Evolutionary conservation across 2,329 filamentous ascomycete species (phyloP), one percentile per base, ranked within the genome.

Genomic region (Laburnicola sp.): DNA sequence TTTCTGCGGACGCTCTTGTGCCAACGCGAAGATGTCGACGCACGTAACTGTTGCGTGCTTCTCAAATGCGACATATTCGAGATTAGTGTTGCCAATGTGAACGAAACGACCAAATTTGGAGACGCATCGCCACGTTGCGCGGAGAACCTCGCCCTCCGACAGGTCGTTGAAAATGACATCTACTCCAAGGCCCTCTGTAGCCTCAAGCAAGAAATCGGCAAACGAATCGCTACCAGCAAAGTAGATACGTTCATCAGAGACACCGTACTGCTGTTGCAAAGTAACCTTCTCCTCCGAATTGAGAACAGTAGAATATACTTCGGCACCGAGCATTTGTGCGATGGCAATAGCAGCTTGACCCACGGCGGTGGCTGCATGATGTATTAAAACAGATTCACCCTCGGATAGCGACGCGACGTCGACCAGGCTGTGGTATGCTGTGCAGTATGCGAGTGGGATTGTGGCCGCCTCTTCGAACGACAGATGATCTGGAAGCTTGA

Each of bases 61-160:
- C 10, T 42, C 38, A 34, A 57, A 51, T 6, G 50, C 6, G 21
- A 59, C 46, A 10, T 48, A 34, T 10, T 21, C 30, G 16, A 51
- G 38, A 32, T 48, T 23, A 23, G 31, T 42, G 11, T 43, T 27
- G 9, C 39, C 45, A 22, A 51, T 27, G 16, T 51, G 48, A 11
- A 64, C 44, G 21, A 65, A 54, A 6, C 58, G 50, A 11, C 66
- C 67, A 31, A 64, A 67, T 7, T 57, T 35, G 1, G 78, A 76
- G 2, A 82, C 63, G 39, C 76, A 79, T 6, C 69, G 53, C 76
- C 75, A 81, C 0, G 74, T 76, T 0, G 73, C 69, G 2, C 53
- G 54, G 10, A 69, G 47, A 3, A 55, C 22, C 22, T 66, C 57
- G 2, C 58, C 60, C 3, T 66, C 58, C 6, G 59, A 43, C 1